Base-by-base conservation (phyloP, 305 asterid genomes). In the Fraxinus nigra region DNA sequence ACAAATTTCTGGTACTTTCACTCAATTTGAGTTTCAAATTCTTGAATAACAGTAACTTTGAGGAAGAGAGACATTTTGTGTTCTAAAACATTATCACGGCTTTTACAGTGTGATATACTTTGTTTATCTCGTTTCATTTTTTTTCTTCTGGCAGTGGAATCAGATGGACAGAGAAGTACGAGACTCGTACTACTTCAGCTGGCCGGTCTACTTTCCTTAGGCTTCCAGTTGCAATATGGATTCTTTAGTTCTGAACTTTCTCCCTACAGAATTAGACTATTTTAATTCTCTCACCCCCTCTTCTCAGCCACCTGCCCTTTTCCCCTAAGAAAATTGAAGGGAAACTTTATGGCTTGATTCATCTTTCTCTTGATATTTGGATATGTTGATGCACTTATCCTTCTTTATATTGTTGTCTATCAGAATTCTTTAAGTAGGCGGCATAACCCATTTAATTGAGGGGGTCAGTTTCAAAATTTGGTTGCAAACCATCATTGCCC, bases 131-230 rank as follows among this genome's bases (percentile, higher is more conserved):
- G 7, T 72, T 13, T 70, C 80, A 6, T 24, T 63, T 79, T 83
- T 77, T 20, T 43, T 76, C 30, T 80, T 72, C 75, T 85, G 79
- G 79, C 96, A 95, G 99, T 95, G 98, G 98, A 95, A 95, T 86
- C 84, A 91, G 81, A 88, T 82, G 92, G 81, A 74, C 87, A 87
- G 46, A 84, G 90, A 84, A 76, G 63, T 87, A 2, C 90, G 98
- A 51, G 96, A 92, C 84, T 86, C 93, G 2, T 94, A 95, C 94
- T 95, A 95, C 89, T 80, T 84, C 95, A 94, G 92, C 79, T 93
- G 99, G 99, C 98, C 96, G 22, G 85, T 88, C 84, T 95, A 90
- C 90, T 95, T 95, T 87, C 95, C 93, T 56, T 95, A 91, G 86
- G 69, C 48, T 56, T 79, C 80, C 81, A 18, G 11, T 32, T 33